A percentile compares a stretch with the other conserved stretches of the same genome.
Conservation (phyloP, 73 alveolate genomes). For the Paramecium pentaurelia region DNA sequence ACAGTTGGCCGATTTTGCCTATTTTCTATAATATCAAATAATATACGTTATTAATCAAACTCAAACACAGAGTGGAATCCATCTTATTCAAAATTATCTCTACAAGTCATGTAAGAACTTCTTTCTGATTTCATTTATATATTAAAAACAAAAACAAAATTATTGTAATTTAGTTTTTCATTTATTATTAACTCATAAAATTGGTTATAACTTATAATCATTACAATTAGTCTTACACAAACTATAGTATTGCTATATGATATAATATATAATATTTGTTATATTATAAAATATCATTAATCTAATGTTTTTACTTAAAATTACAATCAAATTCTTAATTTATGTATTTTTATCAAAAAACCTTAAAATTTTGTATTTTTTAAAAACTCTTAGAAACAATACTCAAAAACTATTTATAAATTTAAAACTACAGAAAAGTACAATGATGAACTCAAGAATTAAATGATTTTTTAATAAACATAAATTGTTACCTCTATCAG, state of each 20-base stretch:
- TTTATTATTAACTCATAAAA: not conserved
- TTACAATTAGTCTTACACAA: not conserved
- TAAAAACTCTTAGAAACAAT: not conserved
- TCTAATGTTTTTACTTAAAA: too few species aligned
- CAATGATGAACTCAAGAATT: not conserved
- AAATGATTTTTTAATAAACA: not conserved
- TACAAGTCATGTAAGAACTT: not conserved
- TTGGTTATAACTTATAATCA: not conserved
- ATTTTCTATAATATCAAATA: not conserved
- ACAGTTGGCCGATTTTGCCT: not conserved
- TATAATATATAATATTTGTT: not conserved
- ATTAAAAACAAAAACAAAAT: not conserved
- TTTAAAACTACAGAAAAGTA: not conserved
- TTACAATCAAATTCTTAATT: not conserved
- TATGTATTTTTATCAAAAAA: not conserved
- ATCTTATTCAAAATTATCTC: not conserved
- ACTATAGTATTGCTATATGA: not conserved
- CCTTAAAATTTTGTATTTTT: not conserved
- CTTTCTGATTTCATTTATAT: not conserved
- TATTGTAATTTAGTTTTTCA: not conserved
- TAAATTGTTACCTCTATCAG: not conserved
- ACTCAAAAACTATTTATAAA: not conserved
- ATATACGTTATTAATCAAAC: not conserved
- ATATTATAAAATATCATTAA: not conserved
- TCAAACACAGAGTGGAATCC: not conserved